These are phyloP conservation scores for Serendipita sp. DNA, from an alignment of 768 basidiomycete species.

Conservation along the genomic window DNA sequence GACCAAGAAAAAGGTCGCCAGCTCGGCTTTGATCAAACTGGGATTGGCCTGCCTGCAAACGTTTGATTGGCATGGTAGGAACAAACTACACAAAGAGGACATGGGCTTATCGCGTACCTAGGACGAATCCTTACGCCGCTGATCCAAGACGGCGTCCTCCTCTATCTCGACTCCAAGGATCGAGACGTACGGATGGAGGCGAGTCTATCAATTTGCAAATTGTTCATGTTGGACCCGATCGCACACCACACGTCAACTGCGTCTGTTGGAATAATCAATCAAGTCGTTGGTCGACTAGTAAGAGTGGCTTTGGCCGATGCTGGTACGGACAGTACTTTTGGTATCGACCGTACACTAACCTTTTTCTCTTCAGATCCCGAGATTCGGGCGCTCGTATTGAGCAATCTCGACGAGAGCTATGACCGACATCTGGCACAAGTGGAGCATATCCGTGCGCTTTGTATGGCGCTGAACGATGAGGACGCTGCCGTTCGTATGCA, in stretches of 20 bases:
- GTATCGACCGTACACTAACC: neutral
- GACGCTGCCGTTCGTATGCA: slow-evolving; percentile 29
- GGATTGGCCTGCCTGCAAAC: neutral
- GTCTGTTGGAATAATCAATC: slow-evolving; percentile 30
- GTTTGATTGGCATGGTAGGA: slow-evolving; percentile 1
- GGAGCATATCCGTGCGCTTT: slow-evolving; percentile 32
- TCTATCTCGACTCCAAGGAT: slow-evolving; percentile 31
- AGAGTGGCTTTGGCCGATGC: slow-evolving; percentile 30
- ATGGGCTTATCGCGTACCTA: neutral
- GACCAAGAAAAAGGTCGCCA: neutral
- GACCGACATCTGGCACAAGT: slow-evolving; percentile 33
- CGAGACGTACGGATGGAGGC: slow-evolving; percentile 28
- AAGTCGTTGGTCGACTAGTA: slow-evolving; percentile 31
- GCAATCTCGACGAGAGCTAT: slow-evolving; percentile 27
- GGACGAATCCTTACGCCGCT: slow-evolving; percentile 12
- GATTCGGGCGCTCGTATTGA: slow-evolving; percentile 28
- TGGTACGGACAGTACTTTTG: slow-evolving; percentile 17
- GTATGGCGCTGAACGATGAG: slow-evolving; percentile 35
- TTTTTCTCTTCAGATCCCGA: slow-evolving; percentile 18
- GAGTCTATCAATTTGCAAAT: slow-evolving; percentile 26
- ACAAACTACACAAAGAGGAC: neutral
- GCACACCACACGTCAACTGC: slow-evolving; percentile 30
- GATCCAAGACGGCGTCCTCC: slow-evolving; percentile 27
- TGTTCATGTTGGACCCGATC: slow-evolving; percentile 32
- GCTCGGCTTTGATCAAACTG: neutral